phyloP scores from a whole-genome alignment of 1,139 yeast species.

The Blastobotrys ciferrii region DNA sequence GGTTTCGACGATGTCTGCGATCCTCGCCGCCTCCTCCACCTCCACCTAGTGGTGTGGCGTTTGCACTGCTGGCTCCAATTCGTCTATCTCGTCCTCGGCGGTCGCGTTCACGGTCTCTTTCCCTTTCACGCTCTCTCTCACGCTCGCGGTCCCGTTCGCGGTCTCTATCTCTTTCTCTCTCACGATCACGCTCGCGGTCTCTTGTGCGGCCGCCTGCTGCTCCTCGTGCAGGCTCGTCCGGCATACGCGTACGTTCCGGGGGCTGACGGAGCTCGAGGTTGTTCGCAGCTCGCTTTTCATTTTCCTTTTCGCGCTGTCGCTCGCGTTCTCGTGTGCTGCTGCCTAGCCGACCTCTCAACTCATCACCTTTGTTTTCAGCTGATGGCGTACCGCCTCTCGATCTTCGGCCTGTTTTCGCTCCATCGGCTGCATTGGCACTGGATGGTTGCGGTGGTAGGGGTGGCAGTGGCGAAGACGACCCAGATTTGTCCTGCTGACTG shows the following conservation, averaged over 20 bases:
- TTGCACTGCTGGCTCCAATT: slow-evolving; percentile 8
- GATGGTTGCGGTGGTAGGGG: neutral
- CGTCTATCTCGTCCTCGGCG: slow-evolving; percentile 15
- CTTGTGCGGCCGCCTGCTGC: slow-evolving; percentile 13
- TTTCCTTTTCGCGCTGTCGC: slow-evolving; percentile 18
- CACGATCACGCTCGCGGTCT: slow-evolving; percentile 12
- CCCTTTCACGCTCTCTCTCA: slow-evolving; percentile 15
- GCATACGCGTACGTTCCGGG: neutral
- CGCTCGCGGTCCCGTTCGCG: slow-evolving; percentile 15
- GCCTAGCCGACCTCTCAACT: slow-evolving; percentile 1
- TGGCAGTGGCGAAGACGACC: slow-evolving; percentile 3
- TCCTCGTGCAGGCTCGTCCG: slow-evolving; percentile 1
- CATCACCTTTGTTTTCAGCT: neutral
- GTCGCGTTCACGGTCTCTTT: slow-evolving; percentile 17
- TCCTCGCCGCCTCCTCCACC: slow-evolving; percentile 11
- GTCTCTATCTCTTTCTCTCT: slow-evolving; percentile 17
- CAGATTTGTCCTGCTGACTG: neutral
- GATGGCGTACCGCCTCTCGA: neutral
- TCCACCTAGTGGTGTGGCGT: slow-evolving; percentile 2
- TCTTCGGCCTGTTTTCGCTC: neutral
- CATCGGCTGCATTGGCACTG: neutral
- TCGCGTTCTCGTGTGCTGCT: slow-evolving; percentile 12
- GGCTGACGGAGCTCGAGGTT: slow-evolving; percentile 6
- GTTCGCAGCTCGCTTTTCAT: slow-evolving; percentile 16
- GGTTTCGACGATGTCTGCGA: slow-evolving; percentile 20